These are phyloP conservation scores for Endocalyx cinctus DNA, from an alignment of 2,329 filamentous ascomycete species.

Conservation along the genomic window DNA sequence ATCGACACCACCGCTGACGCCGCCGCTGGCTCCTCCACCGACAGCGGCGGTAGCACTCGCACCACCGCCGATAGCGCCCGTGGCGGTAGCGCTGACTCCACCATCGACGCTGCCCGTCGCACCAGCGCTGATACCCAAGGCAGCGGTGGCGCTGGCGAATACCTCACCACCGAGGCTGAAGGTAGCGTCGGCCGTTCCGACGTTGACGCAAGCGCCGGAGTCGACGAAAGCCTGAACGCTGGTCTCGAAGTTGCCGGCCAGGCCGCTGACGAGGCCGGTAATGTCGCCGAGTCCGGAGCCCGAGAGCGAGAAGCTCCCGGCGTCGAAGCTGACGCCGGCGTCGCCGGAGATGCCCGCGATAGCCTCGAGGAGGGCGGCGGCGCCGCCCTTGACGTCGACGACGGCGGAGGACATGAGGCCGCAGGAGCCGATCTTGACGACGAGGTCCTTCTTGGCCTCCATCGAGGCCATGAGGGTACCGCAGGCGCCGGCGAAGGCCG, in stretches of 20 bases:
- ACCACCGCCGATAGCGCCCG: neutral
- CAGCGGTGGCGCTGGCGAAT: neutral
- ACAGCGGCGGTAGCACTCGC: neutral
- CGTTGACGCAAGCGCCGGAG: constrained; percentile 5
- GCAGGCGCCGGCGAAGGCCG: neutral
- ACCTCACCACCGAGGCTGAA: constrained; percentile 1
- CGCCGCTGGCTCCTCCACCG: neutral
- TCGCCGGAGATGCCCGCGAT: constrained; percentile 9
- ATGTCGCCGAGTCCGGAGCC: constrained; percentile 25
- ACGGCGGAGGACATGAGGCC: constrained; percentile 1
- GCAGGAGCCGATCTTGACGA: constrained; percentile 4
- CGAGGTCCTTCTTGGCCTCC: constrained; percentile 5
- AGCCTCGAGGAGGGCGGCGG: constrained; percentile 4
- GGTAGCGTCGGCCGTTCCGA: constrained; percentile 2
- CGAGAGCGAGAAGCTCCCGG: constrained; percentile 9
- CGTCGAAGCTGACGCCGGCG: constrained; percentile 9
- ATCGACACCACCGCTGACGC: neutral
- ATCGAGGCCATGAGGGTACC: constrained; percentile 5
- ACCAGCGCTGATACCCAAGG: neutral
- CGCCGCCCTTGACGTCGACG: constrained; percentile 4
- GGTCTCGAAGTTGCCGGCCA: constrained; percentile 14
- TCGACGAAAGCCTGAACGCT: constrained; percentile 2
- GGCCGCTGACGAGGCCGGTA: constrained; percentile 23
- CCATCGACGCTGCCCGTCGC: neutral
- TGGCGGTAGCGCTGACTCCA: neutral